Evolutionary conservation across 805 yeast species (phyloP).

Genomic region (Cephaloascus albidus): DNA sequence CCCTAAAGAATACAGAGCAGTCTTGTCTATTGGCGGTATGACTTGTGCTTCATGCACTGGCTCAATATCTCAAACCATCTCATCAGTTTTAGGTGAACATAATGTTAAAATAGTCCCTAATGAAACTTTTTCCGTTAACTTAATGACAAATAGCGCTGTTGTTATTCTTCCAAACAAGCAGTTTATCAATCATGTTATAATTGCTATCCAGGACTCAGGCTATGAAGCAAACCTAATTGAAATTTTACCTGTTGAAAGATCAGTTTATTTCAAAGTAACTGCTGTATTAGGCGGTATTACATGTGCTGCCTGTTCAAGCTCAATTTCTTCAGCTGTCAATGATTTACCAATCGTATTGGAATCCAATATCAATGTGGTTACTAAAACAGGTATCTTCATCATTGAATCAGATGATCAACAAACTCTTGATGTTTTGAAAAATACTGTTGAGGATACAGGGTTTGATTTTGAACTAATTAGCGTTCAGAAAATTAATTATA

Average conservation of each 20-base stretch:
- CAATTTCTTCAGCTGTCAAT: constrained; percentile 38
- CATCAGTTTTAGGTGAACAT: constrained; percentile 10
- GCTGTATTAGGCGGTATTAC: constrained; percentile 70
- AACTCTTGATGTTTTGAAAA: constrained; percentile 30
- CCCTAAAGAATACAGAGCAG: constrained; percentile 32
- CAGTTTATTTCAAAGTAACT: constrained; percentile 37
- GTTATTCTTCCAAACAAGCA: constrained; percentile 45
- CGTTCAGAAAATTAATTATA: constrained; percentile 32
- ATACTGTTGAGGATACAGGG: constrained; percentile 56
- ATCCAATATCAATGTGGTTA: constrained; percentile 45
- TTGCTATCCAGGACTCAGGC: constrained; percentile 19
- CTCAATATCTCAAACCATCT: constrained; percentile 19
- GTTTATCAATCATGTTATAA: constrained; percentile 21
- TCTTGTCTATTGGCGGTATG: constrained; percentile 41
- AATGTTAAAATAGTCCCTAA: constrained; percentile 5
- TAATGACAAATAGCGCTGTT: constrained; percentile 42
- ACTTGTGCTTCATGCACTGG: constrained; percentile 28
- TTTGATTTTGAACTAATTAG: constrained; percentile 47
- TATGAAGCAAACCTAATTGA: constrained; percentile 45
- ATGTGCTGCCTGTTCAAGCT: constrained; percentile 59
- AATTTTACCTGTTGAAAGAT: constrained; percentile 45
- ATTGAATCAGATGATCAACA: constrained; percentile 30
- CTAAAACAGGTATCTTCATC: constrained; percentile 56
- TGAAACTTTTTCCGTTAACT: constrained; percentile 36
- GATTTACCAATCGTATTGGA: constrained; percentile 44